Base-by-base conservation (phyloP, 164 flowering plant species). In the Platanus orientalis region DNA sequence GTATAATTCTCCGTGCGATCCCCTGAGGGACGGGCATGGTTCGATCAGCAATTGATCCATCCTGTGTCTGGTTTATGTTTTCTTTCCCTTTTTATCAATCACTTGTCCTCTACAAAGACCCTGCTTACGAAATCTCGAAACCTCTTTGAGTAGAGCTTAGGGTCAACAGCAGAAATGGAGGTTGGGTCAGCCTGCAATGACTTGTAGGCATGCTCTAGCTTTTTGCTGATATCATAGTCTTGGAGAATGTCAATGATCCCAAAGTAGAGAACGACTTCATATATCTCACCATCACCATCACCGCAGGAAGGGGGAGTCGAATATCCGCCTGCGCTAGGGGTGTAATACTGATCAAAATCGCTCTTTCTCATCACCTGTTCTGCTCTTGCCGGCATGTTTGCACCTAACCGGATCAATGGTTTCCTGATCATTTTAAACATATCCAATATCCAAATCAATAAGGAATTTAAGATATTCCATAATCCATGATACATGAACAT, bases 181-280 rank as follows among this genome's bases (percentile, higher is more conserved):
- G 84, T 68, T 3, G 97, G 89, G 58, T 88, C 90, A 0, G 75
- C 97, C 64, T 90, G 97, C 21, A 88, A 66, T 40, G 97, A 90
- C 62, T 90, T 90, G 79, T 90, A 90, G 6, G 92, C 94, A 68
- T 90, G 97, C 71, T 90, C 97, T 30, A 90, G 73, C 75, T 84
- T 88, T 88, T 90, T 90, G 85, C 85, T 83, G 45, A 90, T 86
- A 60, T 90, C 90, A 29, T 90, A 90, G 56, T 90, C 97, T 73
- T 90, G 97, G 52, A 90, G 71, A 56, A 90, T 90, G 65, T 90
- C 97, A 36, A 90, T 90, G 67, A 90, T 81, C 58, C 97, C 97
- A 60, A 88, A 86, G 73, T 90, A 86, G 36, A 90, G 84, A 36
- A 90, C 76, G 11, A 84, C 92, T 68, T 90, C 97, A 63, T 80